Conservation (phyloP, 139 green algal genomes). For the Auxenochlorella pyrenoidosa region DNA sequence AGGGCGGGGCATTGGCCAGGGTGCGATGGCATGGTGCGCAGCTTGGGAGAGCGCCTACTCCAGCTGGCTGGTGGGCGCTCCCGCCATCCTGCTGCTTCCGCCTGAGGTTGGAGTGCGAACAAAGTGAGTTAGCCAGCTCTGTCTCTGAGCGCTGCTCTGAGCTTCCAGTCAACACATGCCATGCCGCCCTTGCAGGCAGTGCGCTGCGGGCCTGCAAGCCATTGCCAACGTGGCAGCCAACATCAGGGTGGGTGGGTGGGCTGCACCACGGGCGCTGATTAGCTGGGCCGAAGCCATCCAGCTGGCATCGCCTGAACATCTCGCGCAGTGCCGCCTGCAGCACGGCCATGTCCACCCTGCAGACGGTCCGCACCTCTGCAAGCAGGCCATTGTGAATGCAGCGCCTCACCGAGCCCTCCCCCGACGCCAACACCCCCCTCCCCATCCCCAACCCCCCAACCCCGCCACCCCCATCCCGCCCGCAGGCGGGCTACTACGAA, state of each 20-base stretch:
- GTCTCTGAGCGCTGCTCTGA: not conserved
- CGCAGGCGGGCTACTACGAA: slow-evolving; percentile 86
- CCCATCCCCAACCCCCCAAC: too few relatives aligned
- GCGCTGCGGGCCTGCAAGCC: slow-evolving; percentile 94
- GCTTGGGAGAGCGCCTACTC: not conserved
- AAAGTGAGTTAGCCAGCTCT: not conserved
- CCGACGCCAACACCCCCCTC: too few relatives aligned
- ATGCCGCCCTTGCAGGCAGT: slow-evolving; percentile 72
- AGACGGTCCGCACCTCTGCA: too few relatives aligned
- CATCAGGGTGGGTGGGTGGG: slow-evolving; percentile 73
- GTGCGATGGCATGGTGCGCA: not conserved
- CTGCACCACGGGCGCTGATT: too few relatives aligned
- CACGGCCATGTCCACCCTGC: too few relatives aligned
- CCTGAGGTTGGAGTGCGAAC: too few relatives aligned
- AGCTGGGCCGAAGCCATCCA: too few relatives aligned
- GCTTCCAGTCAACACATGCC: too few relatives aligned
- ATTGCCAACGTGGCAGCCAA: slow-evolving; percentile 95
- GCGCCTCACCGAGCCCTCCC: too few relatives aligned
- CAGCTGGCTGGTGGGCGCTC: not conserved
- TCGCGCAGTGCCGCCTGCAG: too few relatives aligned
- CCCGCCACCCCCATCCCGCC: not conserved
- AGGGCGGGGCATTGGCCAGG: not conserved
- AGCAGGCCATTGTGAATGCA: too few relatives aligned
- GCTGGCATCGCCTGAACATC: not conserved
- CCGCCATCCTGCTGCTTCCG: too few relatives aligned